These are phyloP conservation scores for Maudiozyma bulderi DNA, from an alignment of 805 yeast species.

Conservation along the genomic window DNA sequence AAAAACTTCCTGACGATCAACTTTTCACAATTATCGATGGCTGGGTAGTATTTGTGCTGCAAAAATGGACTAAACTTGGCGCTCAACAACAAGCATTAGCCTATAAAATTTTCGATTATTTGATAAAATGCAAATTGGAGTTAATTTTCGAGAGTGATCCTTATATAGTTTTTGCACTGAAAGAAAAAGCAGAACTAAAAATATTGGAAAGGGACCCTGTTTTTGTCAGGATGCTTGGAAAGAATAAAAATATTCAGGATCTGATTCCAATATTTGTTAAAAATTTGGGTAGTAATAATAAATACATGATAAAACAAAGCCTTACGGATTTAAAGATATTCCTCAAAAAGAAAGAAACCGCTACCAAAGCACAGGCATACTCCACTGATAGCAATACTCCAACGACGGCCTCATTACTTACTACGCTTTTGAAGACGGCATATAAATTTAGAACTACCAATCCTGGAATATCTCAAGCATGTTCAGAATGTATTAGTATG, in stretches of 20 bases:
- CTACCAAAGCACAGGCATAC: conserved; percentile 35
- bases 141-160: conserved; percentile 19
- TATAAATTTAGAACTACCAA: conserved; percentile 43
- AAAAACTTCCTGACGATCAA: conserved; percentile 45
- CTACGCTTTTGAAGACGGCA: conserved; percentile 47
- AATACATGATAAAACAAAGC: conserved; percentile 64
- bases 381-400: conserved; percentile 19
- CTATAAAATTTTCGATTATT: conserved; percentile 36
- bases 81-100: conserved; percentile 42
- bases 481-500: conserved; percentile 62
- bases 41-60: conserved; percentile 61
- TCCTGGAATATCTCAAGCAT: conserved; percentile 42
- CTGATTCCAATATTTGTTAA: conserved; percentile 21
- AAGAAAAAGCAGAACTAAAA: conserved; percentile 47
- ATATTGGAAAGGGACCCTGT: conserved; percentile 43
- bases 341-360: conserved; percentile 40
- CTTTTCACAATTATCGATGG: conserved; percentile 63
- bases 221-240: conserved; percentile 37
- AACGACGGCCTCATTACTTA: conserved; percentile 37
- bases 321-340: conserved; percentile 52
- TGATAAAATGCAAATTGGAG: conserved; percentile 16
- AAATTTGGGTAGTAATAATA: conserved; percentile 22
- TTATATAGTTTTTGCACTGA: conserved; percentile 57
- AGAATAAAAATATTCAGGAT: conserved; percentile 16
- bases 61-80: conserved; percentile 50